Base-by-base conservation (phyloP, 2,329 filamentous ascomycete species). In the Coleophoma crateriformis region DNA sequence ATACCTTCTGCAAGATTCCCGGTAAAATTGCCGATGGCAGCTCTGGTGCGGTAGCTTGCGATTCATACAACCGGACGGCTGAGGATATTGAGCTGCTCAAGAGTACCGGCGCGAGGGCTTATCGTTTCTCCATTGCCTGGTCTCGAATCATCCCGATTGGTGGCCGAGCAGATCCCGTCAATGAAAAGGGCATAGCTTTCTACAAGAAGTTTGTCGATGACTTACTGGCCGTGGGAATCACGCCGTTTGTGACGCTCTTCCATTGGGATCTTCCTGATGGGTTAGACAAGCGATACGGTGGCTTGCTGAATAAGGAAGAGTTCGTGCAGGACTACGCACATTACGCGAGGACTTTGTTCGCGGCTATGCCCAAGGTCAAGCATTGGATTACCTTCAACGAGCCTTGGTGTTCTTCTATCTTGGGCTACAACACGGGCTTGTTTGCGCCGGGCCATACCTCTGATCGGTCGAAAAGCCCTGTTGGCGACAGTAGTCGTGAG, bases 351-450 rank as follows among this genome's bases (percentile, higher is more conserved):
- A 74, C 89, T 43, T 75, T 89, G 61, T 95, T 90, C 72, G 77
- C 85, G 64, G 80, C 83, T 1, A 76, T 95, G 45, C 79, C 83
- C 48, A 85, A 84, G 67, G 88, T 90, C 62, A 89, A 90, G 73
- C 78, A 88, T 70, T 95, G 90, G 90, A 88, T 91, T 67, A 94
- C 88, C 22, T 90, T 92, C 72, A 94, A 94, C 67, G 89, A 95
- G 73, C 90, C 90, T 3, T 94, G 87, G 83, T 95, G 88, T 70
- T 88, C 82, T 55, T 82, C 85, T 47, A 84, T 94, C 53, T 77
- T 94, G 39, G 89, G 89, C 34, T 94, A 92, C 70, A 87, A 78
- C 63, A 81, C 79, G 39, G 90, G 90, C 27, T 73, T 82, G 54
- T 90, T 91, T 64, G 90, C 90, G 11, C 90, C 90, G 1, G 90